These are phyloP conservation scores for Mimosa bimucronata DNA, from an alignment of 306 rosid genomes.

Conservation along the genomic window DNA sequence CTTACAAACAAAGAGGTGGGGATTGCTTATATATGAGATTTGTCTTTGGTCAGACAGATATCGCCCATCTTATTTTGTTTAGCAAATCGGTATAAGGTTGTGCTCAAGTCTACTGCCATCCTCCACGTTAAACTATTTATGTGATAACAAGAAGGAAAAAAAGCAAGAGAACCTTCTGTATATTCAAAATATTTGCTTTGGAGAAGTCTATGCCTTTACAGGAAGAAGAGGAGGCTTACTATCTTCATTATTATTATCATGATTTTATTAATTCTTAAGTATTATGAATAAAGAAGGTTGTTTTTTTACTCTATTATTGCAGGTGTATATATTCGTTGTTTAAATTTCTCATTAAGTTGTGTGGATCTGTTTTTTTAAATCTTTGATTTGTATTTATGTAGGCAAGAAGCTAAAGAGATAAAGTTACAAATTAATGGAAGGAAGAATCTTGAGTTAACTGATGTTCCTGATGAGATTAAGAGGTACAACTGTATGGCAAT, in stretches of 20 bases:
- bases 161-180: not conserved
- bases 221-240: not conserved
- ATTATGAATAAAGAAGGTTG: not conserved
- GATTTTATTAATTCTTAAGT: not conserved
- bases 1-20: not conserved
- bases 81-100: not conserved
- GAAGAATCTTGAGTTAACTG: slow-evolving; percentile 31
- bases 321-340: slow-evolving; percentile 11
- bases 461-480: slow-evolving; percentile 54
- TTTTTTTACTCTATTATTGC: not conserved
- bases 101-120: not conserved
- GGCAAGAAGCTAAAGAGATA: slow-evolving; percentile 81
- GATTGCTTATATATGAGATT: not conserved
- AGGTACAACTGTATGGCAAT: slow-evolving; percentile 48
- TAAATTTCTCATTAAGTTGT: slow-evolving; percentile 28
- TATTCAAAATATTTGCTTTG: not conserved
- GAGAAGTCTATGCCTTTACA: not conserved
- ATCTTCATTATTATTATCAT: not conserved
- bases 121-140: not conserved
- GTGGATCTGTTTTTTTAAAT: not conserved
- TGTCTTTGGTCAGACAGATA: not conserved
- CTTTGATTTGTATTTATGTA: slow-evolving; percentile 32
- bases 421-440: slow-evolving; percentile 41
- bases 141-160: not conserved
- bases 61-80: not conserved